phyloP scores from a whole-genome alignment of 768 basidiomycete species.

The Rhizopogon vesiculosus region DNA sequence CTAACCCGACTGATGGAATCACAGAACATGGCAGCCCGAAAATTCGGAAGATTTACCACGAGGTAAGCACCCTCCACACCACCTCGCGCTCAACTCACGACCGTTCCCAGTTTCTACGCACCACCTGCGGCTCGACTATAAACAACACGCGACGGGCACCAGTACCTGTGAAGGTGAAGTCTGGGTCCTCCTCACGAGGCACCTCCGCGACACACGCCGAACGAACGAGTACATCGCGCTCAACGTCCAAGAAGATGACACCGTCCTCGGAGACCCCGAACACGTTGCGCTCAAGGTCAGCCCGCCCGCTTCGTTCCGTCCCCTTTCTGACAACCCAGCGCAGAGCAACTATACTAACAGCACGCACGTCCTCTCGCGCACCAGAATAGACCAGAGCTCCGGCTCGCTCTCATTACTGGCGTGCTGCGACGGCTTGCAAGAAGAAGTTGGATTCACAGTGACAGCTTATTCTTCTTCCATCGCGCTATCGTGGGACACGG shows the following conservation, averaged over 20 bases:
- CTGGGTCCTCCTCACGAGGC: conserved; percentile 80
- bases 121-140: conserved; percentile 37
- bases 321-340: background rate
- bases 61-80: conserved; percentile 27
- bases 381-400: background rate
- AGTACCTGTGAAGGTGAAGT: conserved; percentile 39
- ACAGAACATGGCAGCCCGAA: conserved; percentile 42
- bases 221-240: conserved; percentile 68
- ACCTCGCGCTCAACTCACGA: background rate
- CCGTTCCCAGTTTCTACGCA: conserved; percentile 30
- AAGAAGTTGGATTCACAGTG: conserved; percentile 65
- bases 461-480: conserved; percentile 42
- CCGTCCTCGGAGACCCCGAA: conserved; percentile 21
- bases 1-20: background rate
- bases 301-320: background rate
- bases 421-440: conserved; percentile 64
- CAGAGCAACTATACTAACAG: conserved; percentile 38
- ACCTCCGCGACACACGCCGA: conserved; percentile 56
- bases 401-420: conserved; percentile 51
- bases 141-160: conserved; percentile 9
- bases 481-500: conserved; percentile 44
- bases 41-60: conserved; percentile 25
- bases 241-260: conserved; percentile 36
- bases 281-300: conserved; percentile 36
- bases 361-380: conserved; percentile 35